A percentile compares a stretch with the other conserved stretches of the same genome.
Conservation (phyloP, 352 stramenopile genomes). For the Phytophthora hibernalis region DNA sequence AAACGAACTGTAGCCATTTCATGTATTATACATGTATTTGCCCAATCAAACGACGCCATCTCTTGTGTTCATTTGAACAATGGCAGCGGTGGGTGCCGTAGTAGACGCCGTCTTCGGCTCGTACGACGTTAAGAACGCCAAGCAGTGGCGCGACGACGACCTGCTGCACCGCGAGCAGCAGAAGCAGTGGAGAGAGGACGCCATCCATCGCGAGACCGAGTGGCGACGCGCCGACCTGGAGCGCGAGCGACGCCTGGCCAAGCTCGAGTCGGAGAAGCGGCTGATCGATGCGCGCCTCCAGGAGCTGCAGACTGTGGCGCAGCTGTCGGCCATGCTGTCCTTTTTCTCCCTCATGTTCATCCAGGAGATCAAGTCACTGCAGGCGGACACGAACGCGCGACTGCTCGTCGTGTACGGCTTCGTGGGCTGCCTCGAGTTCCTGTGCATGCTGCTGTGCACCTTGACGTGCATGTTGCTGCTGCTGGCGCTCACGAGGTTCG, state of each 20-base stretch:
- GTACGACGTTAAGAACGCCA: conserved; percentile 86
- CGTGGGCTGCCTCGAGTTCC: conserved; percentile 64
- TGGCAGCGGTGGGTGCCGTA: conserved; percentile 68
- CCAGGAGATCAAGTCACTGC: too few species aligned
- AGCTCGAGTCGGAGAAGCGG: conserved; percentile 51
- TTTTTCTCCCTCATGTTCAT: too few species aligned
- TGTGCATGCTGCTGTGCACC: conserved; percentile 77
- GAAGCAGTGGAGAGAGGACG: conserved; percentile 83
- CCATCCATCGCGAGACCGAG: conserved; percentile 67
- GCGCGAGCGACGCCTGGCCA: conserved; percentile 70
- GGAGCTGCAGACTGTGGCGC: too few species aligned
- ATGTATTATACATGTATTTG: too few species aligned
- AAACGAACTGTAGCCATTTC: too few species aligned
- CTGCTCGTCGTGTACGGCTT: conserved; percentile 65
- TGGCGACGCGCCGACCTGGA: conserved; percentile 78
- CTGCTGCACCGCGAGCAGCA: conserved; percentile 73
- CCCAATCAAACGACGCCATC: too few species aligned
- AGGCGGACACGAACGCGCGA: conserved; percentile 39
- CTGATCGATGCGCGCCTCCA: too few species aligned
- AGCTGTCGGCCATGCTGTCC: too few species aligned
- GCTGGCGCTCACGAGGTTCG: conserved; percentile 76
- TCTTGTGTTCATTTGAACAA: too few species aligned
- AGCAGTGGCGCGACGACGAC: conserved; percentile 85
- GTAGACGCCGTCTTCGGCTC: conserved; percentile 83
- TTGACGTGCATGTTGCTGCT: conserved; percentile 77